These are phyloP conservation scores for Paramecium sexaurelia DNA, from an alignment of 73 alveolate species.

Conservation along the genomic window DNA sequence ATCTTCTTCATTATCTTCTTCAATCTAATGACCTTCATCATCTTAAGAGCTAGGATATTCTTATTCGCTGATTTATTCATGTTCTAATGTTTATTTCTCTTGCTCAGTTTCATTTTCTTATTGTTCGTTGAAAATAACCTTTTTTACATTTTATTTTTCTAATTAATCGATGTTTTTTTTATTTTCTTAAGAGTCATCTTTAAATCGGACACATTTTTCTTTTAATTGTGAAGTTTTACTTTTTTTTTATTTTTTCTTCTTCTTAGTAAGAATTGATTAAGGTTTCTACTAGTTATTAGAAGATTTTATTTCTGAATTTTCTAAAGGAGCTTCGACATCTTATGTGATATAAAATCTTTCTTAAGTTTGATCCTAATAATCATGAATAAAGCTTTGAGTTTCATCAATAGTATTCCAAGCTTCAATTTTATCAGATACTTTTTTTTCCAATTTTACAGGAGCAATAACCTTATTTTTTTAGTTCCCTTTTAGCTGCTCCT, in stretches of 20 bases:
- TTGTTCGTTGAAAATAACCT: background rate
- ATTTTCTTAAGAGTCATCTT: background rate
- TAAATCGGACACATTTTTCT: background rate
- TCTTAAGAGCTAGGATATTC: background rate
- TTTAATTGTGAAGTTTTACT: background rate
- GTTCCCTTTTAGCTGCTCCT: background rate
- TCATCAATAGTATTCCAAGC: slow-evolving; percentile 26
- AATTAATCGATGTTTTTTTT: background rate
- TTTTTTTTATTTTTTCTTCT: background rate
- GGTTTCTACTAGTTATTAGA: background rate
- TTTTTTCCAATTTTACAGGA: background rate
- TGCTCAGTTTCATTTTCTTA: background rate
- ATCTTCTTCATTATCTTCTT: background rate
- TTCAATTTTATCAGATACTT: background rate
- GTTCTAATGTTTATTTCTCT: background rate
- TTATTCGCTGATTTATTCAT: background rate
- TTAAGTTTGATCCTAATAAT: background rate
- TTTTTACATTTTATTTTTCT: background rate
- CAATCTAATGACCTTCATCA: background rate
- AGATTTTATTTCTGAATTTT: background rate
- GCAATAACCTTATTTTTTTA: background rate
- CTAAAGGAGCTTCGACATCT: background rate
- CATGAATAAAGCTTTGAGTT: background rate
- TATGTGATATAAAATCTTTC: background rate
- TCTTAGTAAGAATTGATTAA: background rate